Evolutionary conservation across 1,284 basidiomycete species (phyloP), one percentile per base, ranked within the genome.

Genomic region (Cystobasidium pallidum): DNA sequence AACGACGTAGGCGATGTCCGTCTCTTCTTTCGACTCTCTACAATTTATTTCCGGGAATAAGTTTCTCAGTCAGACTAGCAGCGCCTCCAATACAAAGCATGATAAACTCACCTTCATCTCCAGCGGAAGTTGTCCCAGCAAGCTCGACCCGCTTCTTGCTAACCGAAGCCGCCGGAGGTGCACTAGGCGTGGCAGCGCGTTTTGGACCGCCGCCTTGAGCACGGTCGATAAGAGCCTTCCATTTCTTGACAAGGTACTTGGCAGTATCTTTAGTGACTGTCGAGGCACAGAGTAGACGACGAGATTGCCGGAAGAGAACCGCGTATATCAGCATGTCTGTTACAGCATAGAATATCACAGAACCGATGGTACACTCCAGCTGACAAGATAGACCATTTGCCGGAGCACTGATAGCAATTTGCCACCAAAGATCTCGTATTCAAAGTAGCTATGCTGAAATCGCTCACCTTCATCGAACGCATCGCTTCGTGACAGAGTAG

Each of bases 181-280:
- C 28, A 51, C 24, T 4, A 30, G 62, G 47, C 34, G 62, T 30
- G 15, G 24, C 19, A 51, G 62, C 13, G 13, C 21, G 30, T 1
- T 21, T 10, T 2, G 19, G 45, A 1, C 28, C 67, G 30, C 24
- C 21, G 26, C n/a, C 32, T 21, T 26, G 15, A 45, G 39, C 36
- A 30, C 45, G 54, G 19, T 34, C 58, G 26, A 43, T 24, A 24
- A 54, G 24, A 15, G 68, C 59, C 61, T 41, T 43, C 68, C 68
- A 71, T 57, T 71, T 71, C 61, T 57, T 64, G 49, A 71, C 61
- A 2, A 71, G 68, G 24, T 39, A 28, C 7, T 26, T 34, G 26
- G 68, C 68, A 45, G 49, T 45, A 24, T 71, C 61, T 57, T 71
- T 71, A 11, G 68, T 57, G 34, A 43, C 68, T 71, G 51, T 70